Evolutionary conservation across 805 yeast species (phyloP).

Genomic region (Cyberlindnera americana): DNA sequence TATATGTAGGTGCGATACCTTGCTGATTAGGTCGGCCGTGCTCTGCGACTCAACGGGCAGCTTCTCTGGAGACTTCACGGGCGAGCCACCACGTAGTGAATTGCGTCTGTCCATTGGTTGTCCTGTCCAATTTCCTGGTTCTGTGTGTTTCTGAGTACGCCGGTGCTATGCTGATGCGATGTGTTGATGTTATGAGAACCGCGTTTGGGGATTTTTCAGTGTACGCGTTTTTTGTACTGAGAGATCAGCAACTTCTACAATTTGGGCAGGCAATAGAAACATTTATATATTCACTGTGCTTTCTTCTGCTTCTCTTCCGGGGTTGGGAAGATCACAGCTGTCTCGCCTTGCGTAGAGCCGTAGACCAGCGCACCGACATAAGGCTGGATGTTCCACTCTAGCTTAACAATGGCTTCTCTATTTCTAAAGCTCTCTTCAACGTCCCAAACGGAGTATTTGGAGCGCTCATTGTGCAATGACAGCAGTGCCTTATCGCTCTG

Average conservation of each 20-base stretch:
- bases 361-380: conserved; percentile 73
- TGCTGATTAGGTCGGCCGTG: conserved; percentile 13
- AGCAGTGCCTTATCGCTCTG: conserved; percentile 56
- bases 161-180: background rate
- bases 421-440: conserved; percentile 53
- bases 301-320: conserved; percentile 10
- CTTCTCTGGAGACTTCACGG: conserved; percentile 3
- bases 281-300: conserved; percentile 11
- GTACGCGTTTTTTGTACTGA: background rate
- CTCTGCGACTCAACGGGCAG: conserved; percentile 5
- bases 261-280: too few relatives aligned
- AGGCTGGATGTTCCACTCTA: conserved; percentile 94
- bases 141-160: too few relatives aligned
- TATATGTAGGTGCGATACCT: conserved; percentile 12
- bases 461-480: conserved; percentile 45
- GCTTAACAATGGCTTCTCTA: conserved; percentile 60
- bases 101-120: conserved; percentile 11
- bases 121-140: too few relatives aligned
- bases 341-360: conserved; percentile 48
- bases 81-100: conserved; percentile 6
- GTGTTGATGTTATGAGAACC: too few relatives aligned
- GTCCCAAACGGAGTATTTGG: conserved; percentile 90
- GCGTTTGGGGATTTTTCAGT: too few relatives aligned
- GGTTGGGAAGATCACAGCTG: conserved; percentile 17
- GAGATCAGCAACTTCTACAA: too few relatives aligned